These are phyloP conservation scores for Diplogelasinospora grovesii DNA, from an alignment of 495 filamentous ascomycete genomes.

Conservation along the genomic window DNA sequence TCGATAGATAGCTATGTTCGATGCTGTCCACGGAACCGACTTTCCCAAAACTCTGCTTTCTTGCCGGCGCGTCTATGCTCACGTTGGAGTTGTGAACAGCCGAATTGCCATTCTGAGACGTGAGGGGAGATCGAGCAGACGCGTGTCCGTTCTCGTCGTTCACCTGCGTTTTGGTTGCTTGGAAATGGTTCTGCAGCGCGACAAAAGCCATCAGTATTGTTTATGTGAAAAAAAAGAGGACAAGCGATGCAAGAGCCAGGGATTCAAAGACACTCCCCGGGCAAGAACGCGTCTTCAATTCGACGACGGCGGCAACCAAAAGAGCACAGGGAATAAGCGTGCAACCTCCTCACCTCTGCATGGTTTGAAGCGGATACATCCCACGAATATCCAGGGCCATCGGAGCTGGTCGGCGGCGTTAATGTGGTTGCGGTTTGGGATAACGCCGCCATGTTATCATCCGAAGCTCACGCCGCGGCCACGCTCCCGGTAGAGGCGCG, in stretches of 20 bases:
- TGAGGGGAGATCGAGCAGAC: conserved; percentile 11
- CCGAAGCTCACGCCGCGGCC: conserved; percentile 8
- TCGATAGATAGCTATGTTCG: conserved; percentile 14
- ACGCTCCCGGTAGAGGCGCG: conserved; percentile 1
- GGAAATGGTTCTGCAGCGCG: conserved; percentile 10
- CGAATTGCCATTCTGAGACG: conserved; percentile 30
- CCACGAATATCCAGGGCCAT: conserved; percentile 46
- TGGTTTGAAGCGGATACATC: conserved; percentile 36
- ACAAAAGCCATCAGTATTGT: conserved; percentile 5
- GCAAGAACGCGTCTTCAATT: conserved; percentile 1
- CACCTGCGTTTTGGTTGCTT: conserved; percentile 12
- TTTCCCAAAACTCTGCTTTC: conserved; percentile 15
- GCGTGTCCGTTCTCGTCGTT: conserved; percentile 13
- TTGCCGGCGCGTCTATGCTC: conserved; percentile 9
- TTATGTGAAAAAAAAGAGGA: conserved; percentile 1
- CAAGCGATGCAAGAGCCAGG: no score
- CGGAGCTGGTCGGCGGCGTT: conserved; percentile 45
- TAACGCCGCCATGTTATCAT: conserved; percentile 46
- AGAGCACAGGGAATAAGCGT: conserved; percentile 1
- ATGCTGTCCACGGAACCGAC: conserved; percentile 5
- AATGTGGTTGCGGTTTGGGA: conserved; percentile 44
- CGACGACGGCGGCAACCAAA: not conserved
- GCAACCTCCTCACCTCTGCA: conserved; percentile 38
- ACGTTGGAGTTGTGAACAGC: conserved; percentile 8
- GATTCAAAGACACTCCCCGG: no score